phyloP scores from a whole-genome alignment of 2,329 filamentous ascomycete species.

The Ascochyta koolunga region DNA sequence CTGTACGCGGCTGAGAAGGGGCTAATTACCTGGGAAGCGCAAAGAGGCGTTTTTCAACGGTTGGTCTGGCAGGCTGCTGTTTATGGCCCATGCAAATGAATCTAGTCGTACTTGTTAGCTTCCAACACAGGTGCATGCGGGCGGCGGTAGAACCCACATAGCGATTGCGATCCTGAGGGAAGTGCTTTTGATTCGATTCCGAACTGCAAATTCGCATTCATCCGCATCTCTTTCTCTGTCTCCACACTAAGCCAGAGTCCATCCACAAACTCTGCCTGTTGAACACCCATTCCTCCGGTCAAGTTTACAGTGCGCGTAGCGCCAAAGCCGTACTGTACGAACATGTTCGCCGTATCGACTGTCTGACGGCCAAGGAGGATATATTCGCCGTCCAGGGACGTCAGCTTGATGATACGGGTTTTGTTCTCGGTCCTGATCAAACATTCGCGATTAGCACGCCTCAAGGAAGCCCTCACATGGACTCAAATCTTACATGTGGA shows the following conservation, averaged over 20 bases:
- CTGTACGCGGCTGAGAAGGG: background rate
- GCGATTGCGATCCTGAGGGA: background rate
- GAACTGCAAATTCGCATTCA: background rate
- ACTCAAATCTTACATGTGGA: slow-evolving; percentile 24
- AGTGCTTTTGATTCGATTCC: background rate
- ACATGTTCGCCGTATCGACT: slow-evolving; percentile 36
- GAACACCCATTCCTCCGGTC: slow-evolving; percentile 26
- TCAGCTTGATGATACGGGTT: slow-evolving; percentile 43
- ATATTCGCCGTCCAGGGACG: slow-evolving; percentile 40
- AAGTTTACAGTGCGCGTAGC: slow-evolving; percentile 39
- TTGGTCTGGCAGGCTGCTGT: slow-evolving; percentile 14
- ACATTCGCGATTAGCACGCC: background rate
- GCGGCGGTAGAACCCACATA: background rate
- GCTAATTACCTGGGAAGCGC: slow-evolving; percentile 1
- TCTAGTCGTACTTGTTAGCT: background rate
- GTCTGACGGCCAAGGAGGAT: slow-evolving; percentile 38
- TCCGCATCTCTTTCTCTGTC: background rate
- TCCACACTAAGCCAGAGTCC: background rate
- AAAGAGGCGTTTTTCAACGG: background rate
- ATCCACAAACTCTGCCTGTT: slow-evolving; percentile 35
- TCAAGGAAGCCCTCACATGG: background rate
- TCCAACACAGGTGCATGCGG: background rate
- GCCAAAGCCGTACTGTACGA: slow-evolving; percentile 44
- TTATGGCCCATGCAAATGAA: slow-evolving; percentile 18
- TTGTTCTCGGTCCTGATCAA: slow-evolving; percentile 34